Evolutionary conservation across 768 basidiomycete species (phyloP), one percentile per base, ranked within the genome.

Genomic region (Boletus edulis): DNA sequence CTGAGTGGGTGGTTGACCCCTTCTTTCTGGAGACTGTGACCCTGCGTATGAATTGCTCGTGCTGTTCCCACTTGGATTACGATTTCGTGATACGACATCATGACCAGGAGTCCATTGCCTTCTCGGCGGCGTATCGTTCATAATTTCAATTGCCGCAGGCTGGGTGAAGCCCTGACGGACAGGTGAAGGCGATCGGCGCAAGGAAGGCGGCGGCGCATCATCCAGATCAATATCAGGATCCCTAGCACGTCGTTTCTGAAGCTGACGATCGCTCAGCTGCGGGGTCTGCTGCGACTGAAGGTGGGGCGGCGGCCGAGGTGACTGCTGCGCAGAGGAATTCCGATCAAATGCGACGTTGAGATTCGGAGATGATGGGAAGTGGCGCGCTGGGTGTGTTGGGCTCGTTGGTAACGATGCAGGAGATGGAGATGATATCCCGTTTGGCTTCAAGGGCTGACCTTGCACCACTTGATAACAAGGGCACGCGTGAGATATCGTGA

Each of bases 181-280:
- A 22, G 65, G 66, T 15, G 66, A 67, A 27, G 73, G 75, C 3
- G 74, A 72, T 24, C 73, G 68, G 43, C 75, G 72, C 31, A 77
- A 56, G 4, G 76, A 77, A 20, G 70, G 75, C 4, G 76, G 76
- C 27, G 76, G 76, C 34, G 75, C 72, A 64, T 77, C 76, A 54
- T 78, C 76, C 13, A 78, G 60, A 61, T 71, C 68, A n/a, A 77
- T 64, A 40, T 68, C 57, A 12, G 29, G 7, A 41, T 61, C 51
- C 35, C 56, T 49, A 14, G 52, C 61, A 49, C 61, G 65, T 49
- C 60, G 69, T 49, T 66, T 66, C 38, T 64, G 54, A 40, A 58
- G 50, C 45, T 70, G 69, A 29, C 65, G 65, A 47, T 62, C 65
- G 42, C 58, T 70, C 42, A 60, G 52, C 47, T 57, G 62, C 34